Percentiles rank a stretch among this genome's conserved stretches.
phyloP scores from a whole-genome alignment of 768 basidiomycete genomes.

The Boletus insuetus region DNA sequence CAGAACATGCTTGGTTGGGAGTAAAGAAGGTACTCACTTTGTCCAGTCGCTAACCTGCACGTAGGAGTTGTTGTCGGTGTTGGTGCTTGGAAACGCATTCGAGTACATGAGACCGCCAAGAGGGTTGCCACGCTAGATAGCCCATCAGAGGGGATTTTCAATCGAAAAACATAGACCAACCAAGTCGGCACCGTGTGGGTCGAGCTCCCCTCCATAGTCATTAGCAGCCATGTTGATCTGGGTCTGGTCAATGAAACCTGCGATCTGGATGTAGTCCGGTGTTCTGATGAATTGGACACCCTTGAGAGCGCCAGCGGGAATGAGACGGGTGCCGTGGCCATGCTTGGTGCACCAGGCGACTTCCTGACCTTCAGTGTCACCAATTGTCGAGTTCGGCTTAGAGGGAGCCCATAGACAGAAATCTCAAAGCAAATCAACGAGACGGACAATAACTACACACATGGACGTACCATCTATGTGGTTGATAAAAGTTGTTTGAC shows the following conservation, averaged over 20 bases:
- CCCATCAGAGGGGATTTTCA: constrained; percentile 15
- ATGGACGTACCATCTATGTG: constrained; percentile 38
- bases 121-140: constrained; percentile 69
- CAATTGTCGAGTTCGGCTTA: constrained; percentile 52
- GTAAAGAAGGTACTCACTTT: constrained; percentile 42
- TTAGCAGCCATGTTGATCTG: constrained; percentile 46
- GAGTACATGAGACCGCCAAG: constrained; percentile 71
- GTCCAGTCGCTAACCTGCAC: constrained; percentile 68
- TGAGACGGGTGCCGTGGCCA: constrained; percentile 67
- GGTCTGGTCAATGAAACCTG: constrained; percentile 67
- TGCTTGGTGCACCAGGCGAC: constrained; percentile 79
- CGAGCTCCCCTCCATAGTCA: constrained; percentile 77
- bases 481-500: constrained; percentile 72
- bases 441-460: neutral
- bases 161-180: constrained; percentile 29
- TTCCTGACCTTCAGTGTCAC: constrained; percentile 63
- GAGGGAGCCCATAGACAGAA: constrained; percentile 68
- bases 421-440: constrained; percentile 37
- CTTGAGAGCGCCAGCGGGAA: constrained; percentile 60
- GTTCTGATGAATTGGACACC: constrained; percentile 67
- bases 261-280: constrained; percentile 56
- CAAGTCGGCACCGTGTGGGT: constrained; percentile 70
- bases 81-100: constrained; percentile 49
- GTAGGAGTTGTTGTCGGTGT: constrained; percentile 40
- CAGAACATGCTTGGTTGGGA: neutral